Evolutionary conservation across 352 stramenopile genomes (phyloP).

Genomic region (Pythium folliculosum): DNA sequence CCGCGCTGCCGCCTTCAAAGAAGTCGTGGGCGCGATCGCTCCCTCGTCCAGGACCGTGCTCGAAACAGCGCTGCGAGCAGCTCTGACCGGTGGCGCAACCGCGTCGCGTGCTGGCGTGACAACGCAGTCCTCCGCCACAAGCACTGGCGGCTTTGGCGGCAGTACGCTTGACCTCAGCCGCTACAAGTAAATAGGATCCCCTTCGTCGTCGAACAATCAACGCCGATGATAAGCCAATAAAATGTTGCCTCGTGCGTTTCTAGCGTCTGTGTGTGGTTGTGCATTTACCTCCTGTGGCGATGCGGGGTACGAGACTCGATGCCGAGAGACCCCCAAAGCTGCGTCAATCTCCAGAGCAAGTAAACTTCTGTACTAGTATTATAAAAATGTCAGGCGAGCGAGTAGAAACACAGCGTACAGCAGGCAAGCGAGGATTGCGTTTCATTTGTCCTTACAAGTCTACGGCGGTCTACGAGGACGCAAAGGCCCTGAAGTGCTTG

Average conservation of each 20-base stretch:
- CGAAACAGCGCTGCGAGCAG: conserved; percentile 24
- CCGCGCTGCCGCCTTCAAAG: conserved; percentile 24
- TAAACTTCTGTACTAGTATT: too few species aligned
- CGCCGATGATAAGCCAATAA: neutral
- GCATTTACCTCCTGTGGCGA: too few species aligned
- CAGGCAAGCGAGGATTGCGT: too few species aligned
- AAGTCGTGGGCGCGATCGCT: conserved; percentile 26
- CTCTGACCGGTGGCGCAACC: conserved; percentile 2
- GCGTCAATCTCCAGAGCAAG: too few species aligned
- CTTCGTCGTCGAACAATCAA: neutral
- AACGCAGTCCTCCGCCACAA: neutral
- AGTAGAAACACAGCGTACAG: too few species aligned
- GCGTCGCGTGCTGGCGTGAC: neutral
- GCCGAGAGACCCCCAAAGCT: too few species aligned
- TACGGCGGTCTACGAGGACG: neutral
- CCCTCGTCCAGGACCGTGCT: conserved; percentile 22
- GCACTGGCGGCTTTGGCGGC: neutral
- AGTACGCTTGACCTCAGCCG: conserved; percentile 31
- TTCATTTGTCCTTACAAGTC: too few species aligned
- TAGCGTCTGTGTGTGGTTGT: neutral
- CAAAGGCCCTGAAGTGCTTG: conserved; percentile 53
- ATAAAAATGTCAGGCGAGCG: too few species aligned
- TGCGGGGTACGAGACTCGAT: too few species aligned
- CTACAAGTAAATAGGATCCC: conserved; percentile 17
- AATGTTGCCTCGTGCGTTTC: neutral